These are phyloP conservation scores for Euphorbia schlechtendalii DNA, from an alignment of 441 rosid genomes.

Conservation along the genomic window DNA sequence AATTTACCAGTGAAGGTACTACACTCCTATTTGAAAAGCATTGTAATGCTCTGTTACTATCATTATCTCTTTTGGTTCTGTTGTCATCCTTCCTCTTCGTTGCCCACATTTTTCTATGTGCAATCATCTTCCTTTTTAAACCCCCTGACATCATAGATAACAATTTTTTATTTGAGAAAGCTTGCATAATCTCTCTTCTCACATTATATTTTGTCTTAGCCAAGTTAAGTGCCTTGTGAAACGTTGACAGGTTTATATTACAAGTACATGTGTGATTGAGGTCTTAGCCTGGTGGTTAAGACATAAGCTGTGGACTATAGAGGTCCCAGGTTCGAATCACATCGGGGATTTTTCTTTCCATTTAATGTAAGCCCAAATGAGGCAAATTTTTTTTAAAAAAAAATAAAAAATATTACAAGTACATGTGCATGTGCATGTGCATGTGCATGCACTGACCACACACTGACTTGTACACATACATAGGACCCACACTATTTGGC, in stretches of 20 bases:
- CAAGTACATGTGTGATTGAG: no score
- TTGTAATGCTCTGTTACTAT: neutral
- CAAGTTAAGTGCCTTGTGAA: neutral
- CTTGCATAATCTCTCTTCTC: neutral
- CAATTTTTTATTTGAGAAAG: neutral
- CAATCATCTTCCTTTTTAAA: neutral
- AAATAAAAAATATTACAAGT: neutral
- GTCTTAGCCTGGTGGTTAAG: no score
- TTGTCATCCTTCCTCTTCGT: neutral
- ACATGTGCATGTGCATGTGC: no score
- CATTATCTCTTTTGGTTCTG: neutral
- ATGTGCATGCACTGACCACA: neutral
- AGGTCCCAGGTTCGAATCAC: no score
- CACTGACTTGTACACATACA: neutral
- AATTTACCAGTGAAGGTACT: constrained; percentile 95
- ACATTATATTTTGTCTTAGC: neutral
- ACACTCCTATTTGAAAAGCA: neutral
- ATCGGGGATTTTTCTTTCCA: no score
- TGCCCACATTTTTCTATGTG: neutral
- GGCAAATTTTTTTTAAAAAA: no score
- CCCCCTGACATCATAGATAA: neutral
- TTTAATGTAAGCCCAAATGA: no score
- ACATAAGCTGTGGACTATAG: no score
- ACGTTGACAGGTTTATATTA: neutral
- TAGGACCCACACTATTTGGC: neutral